Base-by-base conservation (phyloP, 1,284 basidiomycete genomes). In the Cutaneotrichosporon sp. region DNA sequence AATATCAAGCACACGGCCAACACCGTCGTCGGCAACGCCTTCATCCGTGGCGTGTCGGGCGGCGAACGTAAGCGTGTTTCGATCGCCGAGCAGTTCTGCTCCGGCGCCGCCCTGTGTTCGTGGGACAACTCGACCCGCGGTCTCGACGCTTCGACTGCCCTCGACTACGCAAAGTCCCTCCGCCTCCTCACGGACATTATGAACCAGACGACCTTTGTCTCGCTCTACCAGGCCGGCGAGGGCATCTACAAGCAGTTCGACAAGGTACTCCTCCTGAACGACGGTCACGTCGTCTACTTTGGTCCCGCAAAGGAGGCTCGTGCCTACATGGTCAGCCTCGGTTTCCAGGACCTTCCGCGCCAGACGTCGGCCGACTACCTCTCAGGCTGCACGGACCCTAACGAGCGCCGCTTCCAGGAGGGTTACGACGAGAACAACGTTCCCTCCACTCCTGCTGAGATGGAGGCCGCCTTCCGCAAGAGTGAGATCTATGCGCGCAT, bases 351-450 rank as follows among this genome's bases (percentile, higher is more conserved):
- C 66, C 71, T 78, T 22, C 77, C 79, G 49, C 76, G 78, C 65
- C 80, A 81, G 70, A 85, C 85, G 22, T 82, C 83, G 14, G 84
- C 65, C 82, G 93, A 92, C 80, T 96, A 90, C 80, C 85, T 91
- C 31, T 91, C 86, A 5, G 78, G 76, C 47, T 79, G 82, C 73
- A 84, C 91, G 13, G 91, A 94, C 76, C 85, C 87, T 2, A 92
- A 92, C 74, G 90, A 94, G 82, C 88, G 91, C 53, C 89, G 89
- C 73, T 92, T 91, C 76, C 87, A 89, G 2, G 84, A 87, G 5
- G 91, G 88, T 14, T 85, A 85, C 47, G 86, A 87, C 38, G 84
- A 82, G 3, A 69, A 70, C 7, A 86, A 89, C 69, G 89, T 90
- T 0, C 92, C 93, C 0, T 86, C 86, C 5, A 86, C 88, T 0